phyloP scores from a whole-genome alignment of 768 basidiomycete species.

The Floccularia luteovirens region DNA sequence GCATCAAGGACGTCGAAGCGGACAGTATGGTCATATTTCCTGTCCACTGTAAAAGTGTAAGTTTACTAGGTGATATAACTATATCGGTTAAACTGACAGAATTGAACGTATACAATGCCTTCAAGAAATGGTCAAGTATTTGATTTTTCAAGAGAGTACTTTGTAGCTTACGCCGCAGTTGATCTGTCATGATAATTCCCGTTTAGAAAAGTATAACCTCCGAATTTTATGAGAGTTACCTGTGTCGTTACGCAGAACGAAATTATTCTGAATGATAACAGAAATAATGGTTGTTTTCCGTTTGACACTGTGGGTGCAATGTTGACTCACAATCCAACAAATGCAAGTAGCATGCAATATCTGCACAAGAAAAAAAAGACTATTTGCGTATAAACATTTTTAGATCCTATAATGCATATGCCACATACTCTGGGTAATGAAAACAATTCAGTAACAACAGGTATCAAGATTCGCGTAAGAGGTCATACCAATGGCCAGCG shows the following conservation, averaged over 20 bases:
- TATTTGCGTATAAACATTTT: slow-evolving; percentile 8
- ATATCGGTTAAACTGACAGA: slow-evolving; percentile 31
- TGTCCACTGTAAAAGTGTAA: slow-evolving; percentile 35
- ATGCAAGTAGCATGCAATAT: slow-evolving; percentile 62
- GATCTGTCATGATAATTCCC: slow-evolving; percentile 30
- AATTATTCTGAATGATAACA: slow-evolving; percentile 35
- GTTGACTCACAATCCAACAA: slow-evolving; percentile 50
- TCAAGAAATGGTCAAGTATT: slow-evolving; percentile 5
- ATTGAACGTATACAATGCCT: slow-evolving; percentile 65
- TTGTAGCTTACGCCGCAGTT: slow-evolving; percentile 45
- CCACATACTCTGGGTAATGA: background rate
- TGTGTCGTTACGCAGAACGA: slow-evolving; percentile 43
- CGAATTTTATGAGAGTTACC: slow-evolving; percentile 19
- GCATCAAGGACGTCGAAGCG: slow-evolving; percentile 62
- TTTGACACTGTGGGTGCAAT: background rate
- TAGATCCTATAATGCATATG: no score
- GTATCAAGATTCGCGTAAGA: background rate
- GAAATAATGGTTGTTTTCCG: background rate
- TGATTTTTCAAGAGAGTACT: background rate
- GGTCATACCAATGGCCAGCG: slow-evolving; percentile 62
- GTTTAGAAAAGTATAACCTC: background rate
- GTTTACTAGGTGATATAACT: background rate
- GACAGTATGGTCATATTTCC: slow-evolving; percentile 62
- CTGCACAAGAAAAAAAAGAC: slow-evolving; percentile 67
- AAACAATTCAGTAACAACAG: background rate